Base-by-base conservation (phyloP, 73 alveolate genomes). In the Urostyla sp. region DNA sequence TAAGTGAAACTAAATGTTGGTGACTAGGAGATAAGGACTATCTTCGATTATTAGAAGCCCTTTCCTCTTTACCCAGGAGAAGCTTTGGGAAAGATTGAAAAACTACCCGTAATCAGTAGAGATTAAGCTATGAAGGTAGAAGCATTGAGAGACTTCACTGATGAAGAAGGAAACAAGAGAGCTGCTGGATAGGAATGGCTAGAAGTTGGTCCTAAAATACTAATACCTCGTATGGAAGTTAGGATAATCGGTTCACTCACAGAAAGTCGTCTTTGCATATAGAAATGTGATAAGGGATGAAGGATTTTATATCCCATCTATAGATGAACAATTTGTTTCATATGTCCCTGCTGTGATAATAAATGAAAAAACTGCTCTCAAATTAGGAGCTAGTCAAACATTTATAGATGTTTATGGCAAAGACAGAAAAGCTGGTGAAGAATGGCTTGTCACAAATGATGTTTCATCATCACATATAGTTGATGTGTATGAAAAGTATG, bases 11-110 rank as follows among this genome's bases (percentile, higher is more conserved):
- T 92, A 28, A 88, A 81, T 38, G 93, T 90, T 46, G 98, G 98
- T 45, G 98, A 92, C 67, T n/a, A 82, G 34, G 98, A 92, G 58
- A 80, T 90, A 67, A 60, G 98, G 31, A 84, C 91, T 30, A 58
- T 69, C 2, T 87, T 85, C 27, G 87, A 76, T 21, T 90, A 86
- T 74, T 76, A 54, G n/a, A 92, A 91, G 32, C 98, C 98, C 0
- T 92, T 92, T 89, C 96, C 98, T 24, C 92, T 92, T 8, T 92
- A 79, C 66, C 96, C 95, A 7, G 91, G 95, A 24, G 98, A 92
- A 59, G 34, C 84, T 1, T 54, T 63, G 7, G 88, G 67, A n/a
- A 38, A 69, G 59, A 59, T 80, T 15, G 88, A 75, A 11, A 79
- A 78, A 56, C 59, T 92, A 43, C 86, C 89, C 1, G 66, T 92